These are phyloP conservation scores for Moesziomyces sp. DNA, from an alignment of 1,284 basidiomycete genomes.

Conservation along the genomic window DNA sequence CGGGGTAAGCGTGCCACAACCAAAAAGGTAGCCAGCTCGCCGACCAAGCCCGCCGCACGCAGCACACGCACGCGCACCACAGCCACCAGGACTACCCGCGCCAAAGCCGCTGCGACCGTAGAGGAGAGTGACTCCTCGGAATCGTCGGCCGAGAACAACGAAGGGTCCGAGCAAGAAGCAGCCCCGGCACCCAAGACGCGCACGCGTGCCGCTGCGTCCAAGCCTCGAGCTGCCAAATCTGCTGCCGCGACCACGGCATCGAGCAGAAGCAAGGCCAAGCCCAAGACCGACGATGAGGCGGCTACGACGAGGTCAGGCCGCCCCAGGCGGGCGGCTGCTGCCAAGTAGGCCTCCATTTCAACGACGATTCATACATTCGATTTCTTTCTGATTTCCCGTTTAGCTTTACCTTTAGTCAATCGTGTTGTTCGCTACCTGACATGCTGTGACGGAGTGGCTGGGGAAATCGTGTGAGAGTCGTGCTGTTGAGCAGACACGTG, in stretches of 20 bases:
- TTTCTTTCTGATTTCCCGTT: neutral
- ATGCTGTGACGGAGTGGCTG: too few relatives aligned
- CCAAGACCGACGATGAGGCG: slow-evolving; percentile 9
- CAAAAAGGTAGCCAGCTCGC: neutral
- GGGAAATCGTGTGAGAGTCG: too few relatives aligned
- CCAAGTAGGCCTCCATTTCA: slow-evolving; percentile 8
- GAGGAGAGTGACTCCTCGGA: slow-evolving; percentile 1
- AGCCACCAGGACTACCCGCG: slow-evolving; percentile 1
- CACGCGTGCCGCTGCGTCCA: slow-evolving; percentile 11
- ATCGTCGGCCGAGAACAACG: neutral
- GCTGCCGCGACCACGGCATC: slow-evolving; percentile 6
- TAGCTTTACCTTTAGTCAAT: too few relatives aligned
- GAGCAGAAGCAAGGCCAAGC: slow-evolving; percentile 6
- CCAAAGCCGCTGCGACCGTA: neutral
- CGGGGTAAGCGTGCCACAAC: slow-evolving; percentile 3
- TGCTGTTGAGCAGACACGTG: too few relatives aligned
- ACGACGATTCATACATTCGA: neutral
- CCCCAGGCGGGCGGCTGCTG: slow-evolving; percentile 12
- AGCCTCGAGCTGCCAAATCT: slow-evolving; percentile 4
- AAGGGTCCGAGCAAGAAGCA: slow-evolving; percentile 4
- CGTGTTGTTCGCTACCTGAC: too few relatives aligned
- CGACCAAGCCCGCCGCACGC: slow-evolving; percentile 6
- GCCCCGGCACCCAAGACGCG: slow-evolving; percentile 8
- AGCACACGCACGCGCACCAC: slow-evolving; percentile 1
- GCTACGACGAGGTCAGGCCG: slow-evolving; percentile 25